A percentile compares a stretch with the other conserved stretches of the same genome.
These are phyloP conservation scores for Globisporangium parvum DNA, from an alignment of 352 stramenopile species.

Conservation along the genomic window DNA sequence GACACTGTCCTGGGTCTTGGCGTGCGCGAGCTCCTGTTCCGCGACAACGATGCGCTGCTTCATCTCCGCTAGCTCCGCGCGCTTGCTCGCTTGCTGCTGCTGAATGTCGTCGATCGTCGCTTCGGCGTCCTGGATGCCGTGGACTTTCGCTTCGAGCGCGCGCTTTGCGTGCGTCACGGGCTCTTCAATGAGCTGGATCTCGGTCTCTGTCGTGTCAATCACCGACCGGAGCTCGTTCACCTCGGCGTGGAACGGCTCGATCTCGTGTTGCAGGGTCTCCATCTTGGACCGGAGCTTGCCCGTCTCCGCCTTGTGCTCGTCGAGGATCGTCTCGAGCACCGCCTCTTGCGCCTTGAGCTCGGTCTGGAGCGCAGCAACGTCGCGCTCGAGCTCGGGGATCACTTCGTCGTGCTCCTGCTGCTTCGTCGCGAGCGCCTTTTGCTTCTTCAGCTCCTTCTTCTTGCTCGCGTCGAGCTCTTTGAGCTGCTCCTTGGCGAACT, in stretches of 20 bases:
- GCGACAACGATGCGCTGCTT: conserved; percentile 71
- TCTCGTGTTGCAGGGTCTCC: conserved; percentile 73
- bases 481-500: conserved; percentile 91
- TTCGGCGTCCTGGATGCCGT: conserved; percentile 48
- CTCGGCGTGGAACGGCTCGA: conserved; percentile 65
- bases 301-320: conserved; percentile 75
- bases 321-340: conserved; percentile 81
- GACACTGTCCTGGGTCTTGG: conserved; percentile 40
- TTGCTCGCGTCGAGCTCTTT: conserved; percentile 90
- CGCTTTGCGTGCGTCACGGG: conserved; percentile 74
- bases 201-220: conserved; percentile 76
- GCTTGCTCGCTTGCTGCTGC: conserved; percentile 55
- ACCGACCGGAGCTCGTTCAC: conserved; percentile 68
- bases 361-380: conserved; percentile 60
- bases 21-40: conserved; percentile 69
- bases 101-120: conserved; percentile 49
- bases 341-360: conserved; percentile 83
- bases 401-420: conserved; percentile 83
- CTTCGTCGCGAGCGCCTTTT: conserved; percentile 77
- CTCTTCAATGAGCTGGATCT: conserved; percentile 75
- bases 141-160: conserved; percentile 59
- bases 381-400: conserved; percentile 85
- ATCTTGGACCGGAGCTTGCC: conserved; percentile 63
- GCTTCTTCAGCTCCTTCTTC: conserved; percentile 90
- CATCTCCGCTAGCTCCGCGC: conserved; percentile 55